phyloP scores from a whole-genome alignment of 148 eudicot species.

The Selenicereus undatus region DNA sequence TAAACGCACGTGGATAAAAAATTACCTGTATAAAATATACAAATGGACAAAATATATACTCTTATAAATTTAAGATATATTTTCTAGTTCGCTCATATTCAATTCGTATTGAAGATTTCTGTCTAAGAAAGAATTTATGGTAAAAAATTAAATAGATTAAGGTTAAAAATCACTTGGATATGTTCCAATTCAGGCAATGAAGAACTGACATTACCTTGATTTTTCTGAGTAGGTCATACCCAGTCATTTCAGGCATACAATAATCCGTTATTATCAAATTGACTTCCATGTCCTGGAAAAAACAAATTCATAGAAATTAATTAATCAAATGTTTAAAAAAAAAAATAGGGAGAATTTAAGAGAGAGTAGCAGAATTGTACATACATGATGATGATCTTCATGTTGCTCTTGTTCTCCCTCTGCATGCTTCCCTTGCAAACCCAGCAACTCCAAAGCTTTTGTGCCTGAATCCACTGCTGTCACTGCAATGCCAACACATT shows the following conservation, averaged over 20 bases:
- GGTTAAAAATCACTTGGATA: too few species aligned
- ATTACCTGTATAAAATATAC: too few species aligned
- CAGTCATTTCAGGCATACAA: conserved; percentile 42
- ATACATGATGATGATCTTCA: neutral
- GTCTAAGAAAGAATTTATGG: too few species aligned
- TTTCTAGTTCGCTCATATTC: too few species aligned
- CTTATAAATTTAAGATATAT: too few species aligned
- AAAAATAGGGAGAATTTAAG: neutral
- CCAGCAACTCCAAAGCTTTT: conserved; percentile 35
- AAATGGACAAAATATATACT: too few species aligned
- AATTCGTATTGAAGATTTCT: too few species aligned
- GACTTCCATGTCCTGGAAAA: conserved; percentile 24
- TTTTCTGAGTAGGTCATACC: conserved; percentile 35
- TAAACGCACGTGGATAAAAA: too few species aligned
- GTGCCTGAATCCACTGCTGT: conserved; percentile 39
- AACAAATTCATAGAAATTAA: neutral
- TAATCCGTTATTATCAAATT: conserved; percentile 43
- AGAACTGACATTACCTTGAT: conserved; percentile 28
- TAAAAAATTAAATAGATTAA: too few species aligned
- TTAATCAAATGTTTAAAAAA: neutral
- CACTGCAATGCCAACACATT: conserved; percentile 23
- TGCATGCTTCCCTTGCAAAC: conserved; percentile 18
- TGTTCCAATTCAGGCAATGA: neutral
- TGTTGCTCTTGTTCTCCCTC: conserved; percentile 5
- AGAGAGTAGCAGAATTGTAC: neutral